Conservation (phyloP, 2,329 filamentous ascomycete species). For the Fusarium mangiferae region DNA sequence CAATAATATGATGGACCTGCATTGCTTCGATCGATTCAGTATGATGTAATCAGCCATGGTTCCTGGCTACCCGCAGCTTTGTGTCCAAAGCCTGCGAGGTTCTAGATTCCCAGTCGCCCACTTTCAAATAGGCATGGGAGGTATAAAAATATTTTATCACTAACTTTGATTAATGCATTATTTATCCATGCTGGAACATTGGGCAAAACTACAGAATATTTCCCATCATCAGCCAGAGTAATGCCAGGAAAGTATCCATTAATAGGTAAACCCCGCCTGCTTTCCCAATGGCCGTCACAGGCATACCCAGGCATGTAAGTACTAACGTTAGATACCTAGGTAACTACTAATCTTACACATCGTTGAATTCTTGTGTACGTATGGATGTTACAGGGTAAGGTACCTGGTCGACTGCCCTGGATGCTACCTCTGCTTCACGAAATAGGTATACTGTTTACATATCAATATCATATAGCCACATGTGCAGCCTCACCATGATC, state of each 20-base stretch:
- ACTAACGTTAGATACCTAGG: no score
- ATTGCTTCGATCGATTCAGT: conserved; percentile 10
- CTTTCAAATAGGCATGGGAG: not conserved
- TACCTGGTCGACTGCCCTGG: not conserved
- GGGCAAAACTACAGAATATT: not conserved
- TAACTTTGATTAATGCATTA: not conserved
- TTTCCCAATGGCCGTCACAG: not conserved
- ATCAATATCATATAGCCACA: not conserved
- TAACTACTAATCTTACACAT: not conserved
- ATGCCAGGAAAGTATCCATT: not conserved
- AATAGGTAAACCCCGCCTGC: not conserved
- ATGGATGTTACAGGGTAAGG: not conserved
- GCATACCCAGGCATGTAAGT: not conserved
- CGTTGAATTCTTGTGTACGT: not conserved
- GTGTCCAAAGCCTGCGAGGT: not conserved
- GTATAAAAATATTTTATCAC: not conserved
- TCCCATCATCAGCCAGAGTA: not conserved
- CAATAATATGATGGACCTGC: conserved; percentile 20
- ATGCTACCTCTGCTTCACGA: not conserved
- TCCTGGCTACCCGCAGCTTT: conserved; percentile 12
- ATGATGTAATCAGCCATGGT: conserved; percentile 18
- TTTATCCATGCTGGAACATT: not conserved
- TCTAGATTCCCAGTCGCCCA: conserved; percentile 6
- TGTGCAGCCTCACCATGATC: not conserved
- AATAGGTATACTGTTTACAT: not conserved